phyloP scores from a whole-genome alignment of 73 alveolate species.

The Blepharisma stoltei region DNA sequence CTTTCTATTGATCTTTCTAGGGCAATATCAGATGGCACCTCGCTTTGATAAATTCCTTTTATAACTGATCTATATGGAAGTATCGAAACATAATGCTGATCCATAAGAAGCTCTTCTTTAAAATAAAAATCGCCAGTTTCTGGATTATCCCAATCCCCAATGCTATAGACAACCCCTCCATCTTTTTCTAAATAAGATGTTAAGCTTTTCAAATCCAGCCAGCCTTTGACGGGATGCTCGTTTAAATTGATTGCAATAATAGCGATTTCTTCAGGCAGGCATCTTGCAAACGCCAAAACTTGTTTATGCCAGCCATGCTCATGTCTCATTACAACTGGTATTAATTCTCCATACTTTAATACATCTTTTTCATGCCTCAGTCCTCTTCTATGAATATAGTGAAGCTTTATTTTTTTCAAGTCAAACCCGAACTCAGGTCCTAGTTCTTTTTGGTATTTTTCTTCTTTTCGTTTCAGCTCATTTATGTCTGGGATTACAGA shows the following conservation, averaged over 20 bases:
- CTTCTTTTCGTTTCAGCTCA: conserved; percentile 51
- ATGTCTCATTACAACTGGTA: conserved; percentile 58
- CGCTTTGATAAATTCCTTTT: conserved; percentile 29
- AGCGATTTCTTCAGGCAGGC: conserved; percentile 83
- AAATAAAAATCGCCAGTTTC: conserved; percentile 61
- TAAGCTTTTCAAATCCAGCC: conserved; percentile 70
- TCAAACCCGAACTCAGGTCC: conserved; percentile 93
- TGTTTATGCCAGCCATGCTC: conserved; percentile 76
- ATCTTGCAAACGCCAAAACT: conserved; percentile 88
- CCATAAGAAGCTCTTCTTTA: conserved; percentile 72
- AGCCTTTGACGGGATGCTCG: conserved; percentile 71
- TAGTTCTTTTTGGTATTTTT: conserved; percentile 50
- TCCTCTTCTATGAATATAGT: conserved; percentile 85
- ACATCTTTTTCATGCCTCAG: conserved; percentile 80
- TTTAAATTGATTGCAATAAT: conserved; percentile 81
- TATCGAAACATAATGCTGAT: not conserved
- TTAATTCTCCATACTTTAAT: conserved; percentile 81
- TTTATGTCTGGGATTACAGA: conserved; percentile 51
- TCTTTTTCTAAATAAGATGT: conserved; percentile 53
- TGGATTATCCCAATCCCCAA: conserved; percentile 63
- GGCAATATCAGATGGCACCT: conserved; percentile 30
- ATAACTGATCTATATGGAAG: conserved; percentile 16
- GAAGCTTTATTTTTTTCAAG: conserved; percentile 78
- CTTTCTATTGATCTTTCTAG: conserved; percentile 45
- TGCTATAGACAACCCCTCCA: conserved; percentile 68